Evolutionary conservation across 805 yeast genomes (phyloP).

Genomic region (Metschnikowia lachancei): DNA sequence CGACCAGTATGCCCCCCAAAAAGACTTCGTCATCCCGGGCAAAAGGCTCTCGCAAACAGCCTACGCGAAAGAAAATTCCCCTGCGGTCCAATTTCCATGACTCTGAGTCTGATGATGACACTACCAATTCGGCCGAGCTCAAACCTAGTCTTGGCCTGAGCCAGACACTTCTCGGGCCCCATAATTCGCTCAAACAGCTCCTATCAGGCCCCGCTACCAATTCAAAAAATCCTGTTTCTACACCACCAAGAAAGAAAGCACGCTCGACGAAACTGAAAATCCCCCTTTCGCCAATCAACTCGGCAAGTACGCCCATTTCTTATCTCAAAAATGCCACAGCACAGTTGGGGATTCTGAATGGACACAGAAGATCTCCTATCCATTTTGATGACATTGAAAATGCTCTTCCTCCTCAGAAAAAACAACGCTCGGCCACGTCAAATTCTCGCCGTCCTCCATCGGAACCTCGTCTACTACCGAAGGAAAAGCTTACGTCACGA

Average conservation of each 20-base stretch:
- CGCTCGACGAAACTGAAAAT: slow-evolving; percentile 3
- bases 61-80: neutral
- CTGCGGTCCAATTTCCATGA: slow-evolving; percentile 5
- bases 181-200: slow-evolving; percentile 19
- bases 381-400: slow-evolving; percentile 14
- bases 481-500: neutral
- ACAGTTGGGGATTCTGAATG: slow-evolving; percentile 10
- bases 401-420: slow-evolving; percentile 4
- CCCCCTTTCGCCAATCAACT: slow-evolving; percentile 12
- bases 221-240: neutral
- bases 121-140: slow-evolving; percentile 1
- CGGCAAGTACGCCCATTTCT: slow-evolving; percentile 18
- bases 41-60: slow-evolving; percentile 1
- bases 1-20: slow-evolving; percentile 15
- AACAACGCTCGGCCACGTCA: slow-evolving; percentile 4
- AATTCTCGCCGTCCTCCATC: neutral
- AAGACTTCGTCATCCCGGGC: slow-evolving; percentile 2
- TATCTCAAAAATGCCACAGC: slow-evolving; percentile 17
- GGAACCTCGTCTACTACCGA: neutral
- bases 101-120: slow-evolving; percentile 14
- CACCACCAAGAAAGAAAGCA: slow-evolving; percentile 8
- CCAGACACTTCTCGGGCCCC: slow-evolving; percentile 17
- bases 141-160: slow-evolving; percentile 8
- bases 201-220: slow-evolving; percentile 10
- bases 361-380: neutral